These are phyloP conservation scores for Gossypium gossypioides DNA, from an alignment of 441 rosid genomes.

Conservation along the genomic window DNA sequence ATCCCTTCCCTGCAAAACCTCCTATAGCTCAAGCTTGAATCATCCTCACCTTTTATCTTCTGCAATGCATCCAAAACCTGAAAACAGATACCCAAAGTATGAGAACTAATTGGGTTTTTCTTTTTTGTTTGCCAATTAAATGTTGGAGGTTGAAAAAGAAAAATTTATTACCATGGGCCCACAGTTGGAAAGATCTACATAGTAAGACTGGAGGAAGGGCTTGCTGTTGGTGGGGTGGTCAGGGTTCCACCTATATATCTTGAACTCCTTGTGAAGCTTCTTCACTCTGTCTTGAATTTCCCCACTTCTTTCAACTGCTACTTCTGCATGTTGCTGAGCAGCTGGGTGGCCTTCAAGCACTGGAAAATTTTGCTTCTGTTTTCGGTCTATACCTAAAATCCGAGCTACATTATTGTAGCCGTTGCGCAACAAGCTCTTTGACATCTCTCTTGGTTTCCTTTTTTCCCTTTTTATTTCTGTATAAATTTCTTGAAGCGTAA, in stretches of 20 bases:
- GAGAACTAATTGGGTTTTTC: background rate
- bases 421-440: slow-evolving; percentile 23
- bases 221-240: slow-evolving; percentile 1
- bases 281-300: slow-evolving; percentile 13
- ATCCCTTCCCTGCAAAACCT: slow-evolving; percentile 72
- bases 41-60: slow-evolving; percentile 55
- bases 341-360: slow-evolving; percentile 41
- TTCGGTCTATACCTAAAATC: slow-evolving; percentile 8
- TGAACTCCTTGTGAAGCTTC: slow-evolving; percentile 46
- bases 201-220: slow-evolving; percentile 8
- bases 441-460: slow-evolving; percentile 14
- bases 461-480: background rate
- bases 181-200: slow-evolving; percentile 45
- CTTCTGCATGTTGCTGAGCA: slow-evolving; percentile 38
- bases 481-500: background rate
- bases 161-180: slow-evolving; percentile 38
- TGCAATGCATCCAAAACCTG: slow-evolving; percentile 61
- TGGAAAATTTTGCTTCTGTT: slow-evolving; percentile 29
- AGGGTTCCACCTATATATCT: slow-evolving; percentile 13
- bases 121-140: background rate
- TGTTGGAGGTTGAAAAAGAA: background rate
- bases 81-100: background rate
- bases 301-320: slow-evolving; percentile 24
- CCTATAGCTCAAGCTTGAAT: slow-evolving; percentile 43
- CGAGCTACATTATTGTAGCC: slow-evolving; percentile 16